Conservation (phyloP, 306 rosid genomes). For the Oemleria cerasiformis region DNA sequence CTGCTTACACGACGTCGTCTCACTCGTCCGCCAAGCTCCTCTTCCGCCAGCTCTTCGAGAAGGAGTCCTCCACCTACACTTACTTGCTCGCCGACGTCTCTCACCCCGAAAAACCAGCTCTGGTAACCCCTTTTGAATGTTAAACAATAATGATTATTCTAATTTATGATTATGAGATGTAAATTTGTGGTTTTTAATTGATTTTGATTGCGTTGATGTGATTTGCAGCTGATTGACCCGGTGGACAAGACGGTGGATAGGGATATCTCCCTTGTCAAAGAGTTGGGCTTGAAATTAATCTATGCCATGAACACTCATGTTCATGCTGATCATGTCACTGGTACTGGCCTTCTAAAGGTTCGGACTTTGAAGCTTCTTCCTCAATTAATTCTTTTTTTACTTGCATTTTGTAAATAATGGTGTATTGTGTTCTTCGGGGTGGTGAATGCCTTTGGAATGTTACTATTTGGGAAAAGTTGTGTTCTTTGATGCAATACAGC, state of each 20-base stretch:
- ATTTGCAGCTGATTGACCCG: slow-evolving; percentile 88
- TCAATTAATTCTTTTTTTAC: not conserved
- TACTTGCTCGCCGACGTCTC: slow-evolving; percentile 79
- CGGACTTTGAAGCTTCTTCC: slow-evolving; percentile 5
- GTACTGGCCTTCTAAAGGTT: slow-evolving; percentile 87
- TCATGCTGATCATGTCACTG: slow-evolving; percentile 98
- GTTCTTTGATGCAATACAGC: not conserved
- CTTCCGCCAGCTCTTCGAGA: slow-evolving; percentile 92
- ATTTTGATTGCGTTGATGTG: not conserved
- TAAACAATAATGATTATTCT: not conserved
- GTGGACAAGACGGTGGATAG: slow-evolving; percentile 89
- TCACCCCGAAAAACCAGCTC: slow-evolving; percentile 74
- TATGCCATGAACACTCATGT: slow-evolving; percentile 94
- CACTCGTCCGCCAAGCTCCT: slow-evolving; percentile 44
- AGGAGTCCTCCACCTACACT: slow-evolving; percentile 90
- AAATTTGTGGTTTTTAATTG: not conserved
- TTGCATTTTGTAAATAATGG: not conserved
- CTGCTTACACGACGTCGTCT: slow-evolving; percentile 28
- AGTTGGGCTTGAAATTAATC: slow-evolving; percentile 68
- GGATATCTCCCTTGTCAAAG: slow-evolving; percentile 67
- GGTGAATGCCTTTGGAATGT: not conserved
- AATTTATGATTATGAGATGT: not conserved
- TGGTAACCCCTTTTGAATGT: slow-evolving; percentile 31
- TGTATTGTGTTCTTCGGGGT: not conserved
- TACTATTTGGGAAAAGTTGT: not conserved